phyloP scores from a whole-genome alignment of 768 basidiomycete species.

The Coprinopsis sp. region DNA sequence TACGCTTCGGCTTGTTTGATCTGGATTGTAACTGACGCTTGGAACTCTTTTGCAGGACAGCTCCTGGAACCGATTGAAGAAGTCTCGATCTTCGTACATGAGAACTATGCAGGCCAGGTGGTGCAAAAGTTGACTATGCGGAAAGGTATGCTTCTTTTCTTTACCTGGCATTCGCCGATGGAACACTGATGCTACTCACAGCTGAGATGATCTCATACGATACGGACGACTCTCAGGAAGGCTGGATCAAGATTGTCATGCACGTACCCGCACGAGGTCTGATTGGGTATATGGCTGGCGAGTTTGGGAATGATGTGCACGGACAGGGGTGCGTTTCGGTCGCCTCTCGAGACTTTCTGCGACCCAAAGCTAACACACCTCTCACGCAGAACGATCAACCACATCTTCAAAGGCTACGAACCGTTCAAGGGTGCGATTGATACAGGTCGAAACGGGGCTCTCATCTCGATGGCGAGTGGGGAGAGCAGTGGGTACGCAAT shows the following conservation, averaged over 20 bases:
- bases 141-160: slow-evolving; percentile 26
- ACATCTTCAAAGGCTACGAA: slow-evolving; percentile 48
- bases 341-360: not conserved
- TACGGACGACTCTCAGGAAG: slow-evolving; percentile 37
- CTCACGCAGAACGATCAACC: slow-evolving; percentile 48
- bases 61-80: slow-evolving; percentile 48
- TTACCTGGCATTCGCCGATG: too few relatives aligned
- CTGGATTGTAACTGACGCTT: too few relatives aligned
- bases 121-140: slow-evolving; percentile 48
- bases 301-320: slow-evolving; percentile 49
- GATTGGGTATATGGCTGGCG: slow-evolving; percentile 50
- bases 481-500: slow-evolving; percentile 46
- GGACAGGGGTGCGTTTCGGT: slow-evolving; percentile 36
- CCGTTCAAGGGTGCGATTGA: slow-evolving; percentile 40
- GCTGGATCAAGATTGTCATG: slow-evolving; percentile 44
- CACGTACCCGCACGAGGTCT: slow-evolving; percentile 45
- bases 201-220: slow-evolving; percentile 42
- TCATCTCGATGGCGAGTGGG: slow-evolving; percentile 44
- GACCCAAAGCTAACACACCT: too few relatives aligned
- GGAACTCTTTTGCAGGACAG: too few relatives aligned
- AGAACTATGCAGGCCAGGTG: slow-evolving; percentile 43
- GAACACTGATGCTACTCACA: not conserved
- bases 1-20: too few relatives aligned
- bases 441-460: slow-evolving; percentile 43
- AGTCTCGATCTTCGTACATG: slow-evolving; percentile 40